Base-by-base conservation (phyloP, 116 monocot genomes). In the Zostera marina region DNA sequence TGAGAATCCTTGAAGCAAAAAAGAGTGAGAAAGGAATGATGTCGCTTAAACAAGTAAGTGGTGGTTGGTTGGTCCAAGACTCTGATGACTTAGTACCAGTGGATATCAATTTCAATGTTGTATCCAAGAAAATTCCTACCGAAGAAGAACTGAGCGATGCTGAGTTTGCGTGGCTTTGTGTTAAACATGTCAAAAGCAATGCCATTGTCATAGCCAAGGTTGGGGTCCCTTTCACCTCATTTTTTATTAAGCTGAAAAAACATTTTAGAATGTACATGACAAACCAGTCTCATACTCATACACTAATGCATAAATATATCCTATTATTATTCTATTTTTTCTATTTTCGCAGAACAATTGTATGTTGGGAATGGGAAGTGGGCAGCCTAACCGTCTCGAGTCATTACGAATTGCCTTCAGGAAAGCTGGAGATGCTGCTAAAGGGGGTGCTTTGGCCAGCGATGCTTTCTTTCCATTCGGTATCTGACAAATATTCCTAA, bases 181-280 rank as follows among this genome's bases (percentile, higher is more conserved):
- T 84, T 16, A 99, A 99, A 69, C 98, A 99, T 70, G 98, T 99
- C 25, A 99, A 99, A 75, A 99, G 98, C 47, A 99, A 99, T 47
- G 91, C 98, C 59, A 91, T 99, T 63, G 98, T 99, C 15, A 87
- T 99, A 52, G 91, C 91, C n/a, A 99, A 99, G 91, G 98, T 99
- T 45, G 38, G 69, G 38, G 69, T 4, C 45, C 13, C 25, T 24
- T 8, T 24, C 23, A 41, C 26, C 32, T 52, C 8, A 25, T 54
- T 54, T 11, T 54, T 54, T 22, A 7, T 24, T 23, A 54, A 32
- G 32, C 32, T 32, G n/a, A 32, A 32, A 32, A 5, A 32, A 32
- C 32, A 32, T 32, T 32, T 32, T 5, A 32, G 32, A 32, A 32
- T 32, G 5, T 32, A 32, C 32, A 32, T 32, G 32, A 32, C 2